phyloP scores from a whole-genome alignment of 2,329 filamentous ascomycete genomes.

The Monosporascus sp. region DNA sequence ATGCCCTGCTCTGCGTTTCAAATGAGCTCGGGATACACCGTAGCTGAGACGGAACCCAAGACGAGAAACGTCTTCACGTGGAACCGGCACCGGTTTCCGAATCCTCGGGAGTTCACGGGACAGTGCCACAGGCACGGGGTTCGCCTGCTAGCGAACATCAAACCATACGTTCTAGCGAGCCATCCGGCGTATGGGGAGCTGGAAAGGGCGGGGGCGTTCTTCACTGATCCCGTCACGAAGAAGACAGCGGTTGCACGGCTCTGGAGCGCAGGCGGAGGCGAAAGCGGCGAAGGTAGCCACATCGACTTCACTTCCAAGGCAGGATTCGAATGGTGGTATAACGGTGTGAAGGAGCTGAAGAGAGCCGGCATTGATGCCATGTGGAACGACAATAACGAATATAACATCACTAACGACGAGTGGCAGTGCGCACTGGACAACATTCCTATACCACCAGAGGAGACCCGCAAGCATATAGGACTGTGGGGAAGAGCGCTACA shows the following conservation, averaged over 20 bases:
- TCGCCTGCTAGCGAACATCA: slow-evolving; percentile 65
- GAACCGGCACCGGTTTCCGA: slow-evolving; percentile 66
- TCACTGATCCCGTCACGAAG: slow-evolving; percentile 52
- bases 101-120: slow-evolving; percentile 59
- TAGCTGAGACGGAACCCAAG: slow-evolving; percentile 62
- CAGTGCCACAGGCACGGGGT: slow-evolving; percentile 62
- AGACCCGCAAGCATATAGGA: slow-evolving; percentile 48
- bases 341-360: slow-evolving; percentile 59
- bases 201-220: slow-evolving; percentile 54
- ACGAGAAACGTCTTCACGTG: slow-evolving; percentile 68
- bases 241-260: slow-evolving; percentile 55
- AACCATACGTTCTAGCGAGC: slow-evolving; percentile 63
- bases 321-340: slow-evolving; percentile 68
- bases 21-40: slow-evolving; percentile 69
- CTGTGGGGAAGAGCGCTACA: slow-evolving; percentile 67
- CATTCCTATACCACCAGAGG: slow-evolving; percentile 30
- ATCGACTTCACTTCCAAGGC: slow-evolving; percentile 67
- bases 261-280: slow-evolving; percentile 69
- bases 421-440: slow-evolving; percentile 58
- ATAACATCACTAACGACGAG: slow-evolving; percentile 59
- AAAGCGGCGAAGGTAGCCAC: slow-evolving; percentile 65
- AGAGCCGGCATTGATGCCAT: slow-evolving; percentile 65
- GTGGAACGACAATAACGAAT: slow-evolving; percentile 80
- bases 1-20: slow-evolving; percentile 69
- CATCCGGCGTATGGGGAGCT: slow-evolving; percentile 64